Percentiles rank a stretch among this genome's conserved stretches.
Conservation (phyloP, 805 yeast species). For the baker's yeast (Saccharomyces cerevisiae) region DNA sequence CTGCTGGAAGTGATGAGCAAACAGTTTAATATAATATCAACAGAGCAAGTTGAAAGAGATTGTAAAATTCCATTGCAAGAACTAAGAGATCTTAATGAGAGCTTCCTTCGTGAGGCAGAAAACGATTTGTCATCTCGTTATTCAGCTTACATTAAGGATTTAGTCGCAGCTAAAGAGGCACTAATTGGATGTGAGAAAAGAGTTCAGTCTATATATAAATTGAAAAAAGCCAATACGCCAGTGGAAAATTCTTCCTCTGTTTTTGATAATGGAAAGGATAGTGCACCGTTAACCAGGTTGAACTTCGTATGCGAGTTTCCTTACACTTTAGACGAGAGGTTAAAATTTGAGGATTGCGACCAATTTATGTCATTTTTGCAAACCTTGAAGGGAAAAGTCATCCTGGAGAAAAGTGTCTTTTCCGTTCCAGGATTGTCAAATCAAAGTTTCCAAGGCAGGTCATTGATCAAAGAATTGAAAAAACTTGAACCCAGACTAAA, state of each 20-base stretch:
- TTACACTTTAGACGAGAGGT: conserved; percentile 9
- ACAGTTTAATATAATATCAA: neutral
- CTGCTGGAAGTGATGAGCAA: neutral
- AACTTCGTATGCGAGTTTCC: conserved; percentile 5
- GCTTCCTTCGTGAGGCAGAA: conserved; percentile 6
- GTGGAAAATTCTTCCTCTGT: neutral
- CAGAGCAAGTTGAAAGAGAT: conserved; percentile 1
- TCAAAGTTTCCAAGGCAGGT: conserved; percentile 23
- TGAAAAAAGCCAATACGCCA: neutral
- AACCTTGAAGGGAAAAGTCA: conserved; percentile 12
- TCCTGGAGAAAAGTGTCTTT: conserved; percentile 20
- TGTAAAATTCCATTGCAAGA: conserved; percentile 8
- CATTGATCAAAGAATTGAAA: conserved; percentile 20
- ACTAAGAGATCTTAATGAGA: conserved; percentile 2
- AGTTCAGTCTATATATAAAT: neutral
- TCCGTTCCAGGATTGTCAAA: conserved; percentile 19
- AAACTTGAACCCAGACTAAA: conserved; percentile 17
- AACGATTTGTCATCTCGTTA: conserved; percentile 4
- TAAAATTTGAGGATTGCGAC: conserved; percentile 7
- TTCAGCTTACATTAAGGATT: conserved; percentile 6
- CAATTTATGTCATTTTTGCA: conserved; percentile 13
- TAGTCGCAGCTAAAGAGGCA: conserved; percentile 7
- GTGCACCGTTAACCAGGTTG: neutral
- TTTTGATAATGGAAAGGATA: neutral
- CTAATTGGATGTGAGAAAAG: conserved; percentile 4